phyloP scores from a whole-genome alignment of 805 yeast species.

The Candida yuanshanica region DNA sequence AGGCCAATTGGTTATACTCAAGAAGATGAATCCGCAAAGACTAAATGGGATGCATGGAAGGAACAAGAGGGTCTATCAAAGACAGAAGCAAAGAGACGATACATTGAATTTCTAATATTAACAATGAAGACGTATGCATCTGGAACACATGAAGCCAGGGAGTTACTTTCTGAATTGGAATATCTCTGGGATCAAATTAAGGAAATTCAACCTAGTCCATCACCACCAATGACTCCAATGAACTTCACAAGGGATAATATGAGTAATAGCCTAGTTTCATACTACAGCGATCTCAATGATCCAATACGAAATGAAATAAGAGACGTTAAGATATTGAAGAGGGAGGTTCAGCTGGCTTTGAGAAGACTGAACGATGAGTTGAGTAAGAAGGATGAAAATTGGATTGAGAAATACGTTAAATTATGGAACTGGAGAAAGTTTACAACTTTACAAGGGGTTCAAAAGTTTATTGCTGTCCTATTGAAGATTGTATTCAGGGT shows the following conservation, averaged over 20 bases:
- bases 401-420: constrained; percentile 8
- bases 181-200: constrained; percentile 70
- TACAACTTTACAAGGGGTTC: not conserved
- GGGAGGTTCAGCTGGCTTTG: constrained; percentile 21
- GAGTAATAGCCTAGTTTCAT: constrained; percentile 3
- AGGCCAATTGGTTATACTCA: constrained; percentile 55
- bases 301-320: constrained; percentile 13
- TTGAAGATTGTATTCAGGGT: constrained; percentile 7
- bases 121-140: constrained; percentile 69
- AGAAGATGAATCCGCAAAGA: constrained; percentile 62
- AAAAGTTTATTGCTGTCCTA: constrained; percentile 5
- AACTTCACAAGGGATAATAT: constrained; percentile 7
- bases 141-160: constrained; percentile 61
- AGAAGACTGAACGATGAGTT: constrained; percentile 22
- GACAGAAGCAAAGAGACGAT: constrained; percentile 69
- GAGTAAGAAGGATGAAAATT: not conserved
- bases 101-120: constrained; percentile 61
- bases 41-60: constrained; percentile 87
- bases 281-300: not conserved
- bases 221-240: constrained; percentile 11
- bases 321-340: constrained; percentile 20
- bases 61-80: constrained; percentile 59
- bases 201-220: constrained; percentile 29
- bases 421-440: not conserved
- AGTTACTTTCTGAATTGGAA: constrained; percentile 61